Base-by-base conservation (phyloP, 768 basidiomycete genomes). In the Crassisporium funariophilum region DNA sequence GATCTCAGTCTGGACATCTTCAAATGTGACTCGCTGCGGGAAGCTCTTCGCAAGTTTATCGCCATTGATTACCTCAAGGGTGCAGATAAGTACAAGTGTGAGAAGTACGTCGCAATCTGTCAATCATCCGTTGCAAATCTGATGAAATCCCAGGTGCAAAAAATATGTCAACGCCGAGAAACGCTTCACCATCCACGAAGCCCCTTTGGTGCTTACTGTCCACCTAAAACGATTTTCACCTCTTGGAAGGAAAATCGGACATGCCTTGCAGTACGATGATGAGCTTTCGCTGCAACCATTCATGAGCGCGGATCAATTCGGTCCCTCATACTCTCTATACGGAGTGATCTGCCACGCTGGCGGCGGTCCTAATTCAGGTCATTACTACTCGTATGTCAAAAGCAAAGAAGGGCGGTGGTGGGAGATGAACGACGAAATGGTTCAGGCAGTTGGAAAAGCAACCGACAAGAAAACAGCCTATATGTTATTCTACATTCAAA, bases 161-260 rank as follows among this genome's bases (percentile, higher is more conserved):
- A 88, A 84, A 62, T 80, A 84, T 40, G 94, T 98, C 44, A 78
- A 81, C 45, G 97, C 97, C 2, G 84, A 89, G 58, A 99, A 99
- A 69, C 78, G 79, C 27, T 95, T 98, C 64, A 88, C 86, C 20
- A 75, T 99, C 36, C 82, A 94, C 51, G 82, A 92, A 50, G 90
- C 94, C 2, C 97, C 97, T 2, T 65, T 82, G 25, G 85, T 94
- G 19, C 77, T 99, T 23, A 95, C 94, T 1, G 77, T 99, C 11
- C 97, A 99, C 62, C 73, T 99, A 35, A 98, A 98, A 70, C 85
- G 97, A 17, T 99, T 99, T 68, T 86, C 89, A 3, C 91, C 92
- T 0, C 71, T 88, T 36, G 97, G 97, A 5, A 78, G 87, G 47
- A 99, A 98, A 72, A 84, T 95, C 27, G 79, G 78, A 1, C 84